Evolutionary conservation across 2,329 filamentous ascomycete genomes (phyloP).

Genomic region (Aspergillus caelatus): DNA sequence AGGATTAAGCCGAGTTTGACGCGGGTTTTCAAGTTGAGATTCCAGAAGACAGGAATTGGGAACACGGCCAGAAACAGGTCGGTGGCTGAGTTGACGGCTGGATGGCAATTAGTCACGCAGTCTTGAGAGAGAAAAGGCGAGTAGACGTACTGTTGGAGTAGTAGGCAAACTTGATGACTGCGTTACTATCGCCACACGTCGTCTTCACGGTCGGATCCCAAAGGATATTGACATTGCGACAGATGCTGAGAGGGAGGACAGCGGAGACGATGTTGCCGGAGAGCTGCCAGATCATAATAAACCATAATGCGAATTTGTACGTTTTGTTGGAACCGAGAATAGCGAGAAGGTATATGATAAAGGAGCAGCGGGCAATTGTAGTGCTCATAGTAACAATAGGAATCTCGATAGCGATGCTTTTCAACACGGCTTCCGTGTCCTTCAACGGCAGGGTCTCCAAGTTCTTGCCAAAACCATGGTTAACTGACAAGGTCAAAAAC

Average conservation of each 20-base stretch:
- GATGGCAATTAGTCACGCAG: not conserved
- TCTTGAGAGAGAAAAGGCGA: not conserved
- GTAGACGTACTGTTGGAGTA: slow-evolving; percentile 29
- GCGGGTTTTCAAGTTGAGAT: slow-evolving; percentile 30
- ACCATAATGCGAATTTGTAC: slow-evolving; percentile 28
- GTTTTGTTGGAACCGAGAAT: slow-evolving; percentile 29
- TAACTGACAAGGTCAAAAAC: slow-evolving; percentile 27
- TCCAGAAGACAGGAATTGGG: slow-evolving; percentile 34
- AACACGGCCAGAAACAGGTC: slow-evolving; percentile 35
- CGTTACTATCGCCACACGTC: slow-evolving; percentile 24
- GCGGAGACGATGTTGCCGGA: slow-evolving; percentile 30
- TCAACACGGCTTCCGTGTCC: slow-evolving; percentile 26
- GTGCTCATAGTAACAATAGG: slow-evolving; percentile 34
- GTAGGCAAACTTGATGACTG: slow-evolving; percentile 32
- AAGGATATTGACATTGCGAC: slow-evolving; percentile 24
- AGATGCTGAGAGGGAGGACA: slow-evolving; percentile 32
- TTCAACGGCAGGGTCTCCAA: slow-evolving; percentile 14
- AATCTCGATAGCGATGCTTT: slow-evolving; percentile 31
- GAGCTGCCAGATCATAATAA: slow-evolving; percentile 26
- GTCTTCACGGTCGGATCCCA: slow-evolving; percentile 29
- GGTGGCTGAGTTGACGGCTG: slow-evolving; percentile 31
- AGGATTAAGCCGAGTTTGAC: slow-evolving; percentile 33
- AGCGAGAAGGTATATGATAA: slow-evolving; percentile 31
- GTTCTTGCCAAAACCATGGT: slow-evolving; percentile 31
- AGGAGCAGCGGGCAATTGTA: slow-evolving; percentile 31